phyloP scores from a whole-genome alignment of 2,329 filamentous ascomycete species.

The Aphanocladium album region DNA sequence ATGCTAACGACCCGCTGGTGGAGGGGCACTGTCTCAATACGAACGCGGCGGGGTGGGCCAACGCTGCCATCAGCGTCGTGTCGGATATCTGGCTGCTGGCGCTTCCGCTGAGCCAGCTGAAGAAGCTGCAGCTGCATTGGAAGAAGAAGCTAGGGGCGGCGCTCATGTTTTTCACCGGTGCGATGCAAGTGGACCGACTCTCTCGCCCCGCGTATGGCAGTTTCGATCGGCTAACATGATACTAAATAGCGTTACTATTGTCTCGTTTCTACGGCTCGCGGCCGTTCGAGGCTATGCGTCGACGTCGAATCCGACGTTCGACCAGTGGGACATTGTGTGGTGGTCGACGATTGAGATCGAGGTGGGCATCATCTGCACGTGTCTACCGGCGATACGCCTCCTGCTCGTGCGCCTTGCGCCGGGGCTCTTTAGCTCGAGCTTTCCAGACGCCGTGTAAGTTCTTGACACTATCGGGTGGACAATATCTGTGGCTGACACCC shows the following conservation, averaged over 20 bases:
- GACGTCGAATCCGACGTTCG: conserved; percentile 25
- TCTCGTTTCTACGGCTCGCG: conserved; percentile 26
- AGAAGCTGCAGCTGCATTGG: conserved; percentile 31
- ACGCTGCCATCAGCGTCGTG: conserved; percentile 41
- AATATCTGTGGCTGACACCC: background rate
- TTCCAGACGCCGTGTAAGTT: background rate
- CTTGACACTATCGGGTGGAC: background rate
- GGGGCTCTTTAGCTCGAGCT: background rate
- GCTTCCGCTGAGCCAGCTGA: conserved; percentile 38
- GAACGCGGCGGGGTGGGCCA: conserved; percentile 41
- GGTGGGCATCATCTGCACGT: conserved; percentile 29
- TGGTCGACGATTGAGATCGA: conserved; percentile 30
- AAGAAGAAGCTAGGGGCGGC: conserved; percentile 39
- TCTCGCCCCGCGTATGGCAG: background rate
- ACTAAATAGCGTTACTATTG: conserved; percentile 22
- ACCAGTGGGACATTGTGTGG: conserved; percentile 21
- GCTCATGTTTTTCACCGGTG: conserved; percentile 41
- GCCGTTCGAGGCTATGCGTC: conserved; percentile 23
- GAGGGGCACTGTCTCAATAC: conserved; percentile 41
- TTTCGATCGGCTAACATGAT: background rate
- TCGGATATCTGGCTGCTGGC: conserved; percentile 43
- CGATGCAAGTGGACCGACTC: conserved; percentile 23
- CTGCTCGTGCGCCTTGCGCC: conserved; percentile 17
- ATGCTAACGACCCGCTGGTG: conserved; percentile 21
- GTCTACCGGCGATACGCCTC: conserved; percentile 25